Conservation (phyloP, 2,329 filamentous ascomycete species). For the Fusarium bulbicola region DNA sequence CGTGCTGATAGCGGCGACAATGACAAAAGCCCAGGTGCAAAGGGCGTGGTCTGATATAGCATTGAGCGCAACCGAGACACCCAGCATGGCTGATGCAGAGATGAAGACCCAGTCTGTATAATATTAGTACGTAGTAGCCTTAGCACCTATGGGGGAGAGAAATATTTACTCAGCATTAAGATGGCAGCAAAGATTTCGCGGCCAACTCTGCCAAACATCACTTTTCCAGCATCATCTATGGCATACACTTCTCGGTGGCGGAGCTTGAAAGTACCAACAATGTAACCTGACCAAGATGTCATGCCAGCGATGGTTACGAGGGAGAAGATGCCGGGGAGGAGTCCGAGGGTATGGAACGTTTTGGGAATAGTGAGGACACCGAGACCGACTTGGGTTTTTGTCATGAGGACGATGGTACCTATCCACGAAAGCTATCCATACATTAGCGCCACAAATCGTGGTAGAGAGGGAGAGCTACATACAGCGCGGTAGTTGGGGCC, state of each 20-base stretch:
- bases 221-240: constrained; percentile 59
- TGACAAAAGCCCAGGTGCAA: constrained; percentile 53
- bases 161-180: constrained; percentile 47
- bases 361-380: constrained; percentile 60
- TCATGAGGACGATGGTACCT: constrained; percentile 55
- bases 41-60: constrained; percentile 48
- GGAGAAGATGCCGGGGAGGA: constrained; percentile 59
- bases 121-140: background rate
- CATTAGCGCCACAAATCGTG: background rate
- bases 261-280: constrained; percentile 61
- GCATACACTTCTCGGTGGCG: constrained; percentile 60
- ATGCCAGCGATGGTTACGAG: constrained; percentile 52
- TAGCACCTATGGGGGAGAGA: background rate
- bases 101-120: constrained; percentile 40
- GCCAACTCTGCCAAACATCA: constrained; percentile 57
- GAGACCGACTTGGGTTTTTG: constrained; percentile 57
- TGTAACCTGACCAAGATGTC: constrained; percentile 59
- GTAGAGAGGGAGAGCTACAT: background rate
- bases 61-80: constrained; percentile 51
- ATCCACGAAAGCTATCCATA: constrained; percentile 51
- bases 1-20: constrained; percentile 42
- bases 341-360: constrained; percentile 55
- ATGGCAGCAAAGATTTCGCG: constrained; percentile 51
- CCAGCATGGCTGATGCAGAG: constrained; percentile 53
- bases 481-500: constrained; percentile 46